Base-by-base conservation (phyloP, 2,329 filamentous ascomycete species). In the Lecanicillium sp. region DNA sequence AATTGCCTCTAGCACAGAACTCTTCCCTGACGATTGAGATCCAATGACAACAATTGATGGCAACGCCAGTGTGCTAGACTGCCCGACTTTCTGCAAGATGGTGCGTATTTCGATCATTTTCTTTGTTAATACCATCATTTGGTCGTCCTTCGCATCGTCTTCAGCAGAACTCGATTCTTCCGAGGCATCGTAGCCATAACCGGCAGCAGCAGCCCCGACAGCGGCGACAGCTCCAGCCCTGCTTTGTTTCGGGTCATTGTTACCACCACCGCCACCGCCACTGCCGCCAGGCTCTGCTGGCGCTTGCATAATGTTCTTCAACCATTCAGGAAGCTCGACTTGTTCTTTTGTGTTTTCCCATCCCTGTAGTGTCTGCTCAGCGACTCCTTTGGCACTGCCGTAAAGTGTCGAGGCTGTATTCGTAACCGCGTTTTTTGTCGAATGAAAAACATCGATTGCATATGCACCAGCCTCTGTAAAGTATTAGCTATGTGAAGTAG, bases 71-170 rank as follows among this genome's bases (percentile, higher is more conserved):
- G 87, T 82, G 55, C 86, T 89, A 1, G 90, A 94, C 70, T 98
- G 91, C 27, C 90, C 94, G 39, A 98, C 87, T 21, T 84, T 88
- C 61, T 94, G 87, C 20, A 98, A 75, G 49, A 98, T 88, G 56
- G 84, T 90, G 56, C 94, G 78, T 49, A 98, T 97, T 71, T 98
- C 93, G 60, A 98, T 98, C 93, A 98, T 98, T 71, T 97, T 97
- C 71, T 93, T 91, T 2, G 94, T 98, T 60, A 98, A 73, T 56
- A 96, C 77, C 93, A 98, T 98, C 91, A 98, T 98, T 67, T 98
- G 93, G 63, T 98, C 93, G 60, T 98, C 93, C 59, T 83, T 82
- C 15, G 89, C 87, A 41, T 78, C 75, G 60, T 86, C 81, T 48
- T 84, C 80, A 17, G 70, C 73, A 8, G 74, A 71, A 48, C 82